Evolutionary conservation across 371 early-diverging fungal genomes (phyloP), one percentile per base, ranked within the genome.

Genomic region (Ecytonucleospora hepatopenaei): DNA sequence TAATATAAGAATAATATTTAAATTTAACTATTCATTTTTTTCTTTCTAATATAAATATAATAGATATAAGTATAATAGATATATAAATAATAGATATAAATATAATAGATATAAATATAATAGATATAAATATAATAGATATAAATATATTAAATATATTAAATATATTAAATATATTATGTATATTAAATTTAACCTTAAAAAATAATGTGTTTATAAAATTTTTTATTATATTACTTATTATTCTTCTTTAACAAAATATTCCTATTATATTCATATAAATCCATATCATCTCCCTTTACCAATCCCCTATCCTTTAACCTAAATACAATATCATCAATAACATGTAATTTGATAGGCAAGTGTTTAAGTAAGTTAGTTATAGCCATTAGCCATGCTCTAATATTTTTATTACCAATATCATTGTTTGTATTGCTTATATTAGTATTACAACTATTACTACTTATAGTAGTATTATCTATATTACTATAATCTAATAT

Each of bases 361-460:
- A 67, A 59, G 46, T 70, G 34, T 4, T 54, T 59, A 58, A 71
- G 63, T 17, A 79, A 40, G 67, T 77, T 77, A 23, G 71, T 71
- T 8, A 77, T 46, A 19, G 77, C 51, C 24, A 62, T 62, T 21
- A 49, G 35, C 59, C 69, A 79, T 12, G 68, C 65, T 19, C 71
- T 35, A 16, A 75, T 73, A 33, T 71, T 67, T 48, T 77, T 76
- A 35, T 56, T 71, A 35, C 56, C 56, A 23, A 31, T 33, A 51
- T 64, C 28, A n/a, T 62, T 27, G 21, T 71, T 53, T n/a, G n/a
- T n/a, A n/a, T n/a, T n/a, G n/a, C n/a, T n/a, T n/a, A n/a, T n/a
- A n/a, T n/a, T n/a, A n/a, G n/a, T n/a, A n/a, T n/a, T n/a, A n/a
- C n/a, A n/a, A n/a, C n/a, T n/a, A n/a, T n/a, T n/a, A n/a, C n/a